Conservation (phyloP, 306 rosid genomes). For the Pterocarpus santalinus region DNA sequence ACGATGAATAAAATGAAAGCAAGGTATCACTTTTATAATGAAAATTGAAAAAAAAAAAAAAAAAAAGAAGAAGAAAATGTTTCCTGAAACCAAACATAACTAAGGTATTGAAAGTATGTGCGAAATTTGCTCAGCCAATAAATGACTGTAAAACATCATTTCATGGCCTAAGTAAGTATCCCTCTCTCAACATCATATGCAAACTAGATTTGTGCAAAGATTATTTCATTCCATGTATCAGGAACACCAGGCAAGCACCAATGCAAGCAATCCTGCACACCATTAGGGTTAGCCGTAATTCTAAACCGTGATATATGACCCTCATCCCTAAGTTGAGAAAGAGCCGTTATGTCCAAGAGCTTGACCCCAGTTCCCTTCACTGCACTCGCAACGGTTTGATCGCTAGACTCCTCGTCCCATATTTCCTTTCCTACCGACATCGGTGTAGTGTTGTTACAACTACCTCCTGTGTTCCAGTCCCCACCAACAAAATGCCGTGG, state of each 20-base stretch:
- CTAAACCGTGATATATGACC: slow-evolving; percentile 80
- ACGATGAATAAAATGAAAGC: no score
- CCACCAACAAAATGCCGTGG: slow-evolving; percentile 90
- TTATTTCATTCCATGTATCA: slow-evolving; percentile 81
- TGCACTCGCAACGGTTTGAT: slow-evolving; percentile 64
- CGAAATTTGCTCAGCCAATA: slow-evolving; percentile 13
- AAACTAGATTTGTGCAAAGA: slow-evolving; percentile 71
- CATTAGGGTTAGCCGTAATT: slow-evolving; percentile 50
- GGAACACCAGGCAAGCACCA: slow-evolving; percentile 92
- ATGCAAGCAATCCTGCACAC: slow-evolving; percentile 77
- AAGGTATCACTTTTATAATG: no score
- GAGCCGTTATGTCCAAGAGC: slow-evolving; percentile 78
- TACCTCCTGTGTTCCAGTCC: slow-evolving; percentile 89
- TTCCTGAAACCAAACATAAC: no score
- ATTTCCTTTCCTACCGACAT: slow-evolving; percentile 81
- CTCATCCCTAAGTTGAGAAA: slow-evolving; percentile 78
- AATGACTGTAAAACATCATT: not conserved
- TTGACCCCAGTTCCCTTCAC: slow-evolving; percentile 74
- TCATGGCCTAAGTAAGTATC: not conserved
- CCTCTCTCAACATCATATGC: not conserved
- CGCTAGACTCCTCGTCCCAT: slow-evolving; percentile 61
- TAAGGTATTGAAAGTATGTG: not conserved
- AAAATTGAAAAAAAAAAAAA: no score
- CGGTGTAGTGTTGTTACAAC: slow-evolving; percentile 78
- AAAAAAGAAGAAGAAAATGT: no score